Percentiles rank a stretch among this genome's conserved stretches.
Conservation (phyloP, 495 filamentous ascomycete species). For the Immersiella caudata region DNA sequence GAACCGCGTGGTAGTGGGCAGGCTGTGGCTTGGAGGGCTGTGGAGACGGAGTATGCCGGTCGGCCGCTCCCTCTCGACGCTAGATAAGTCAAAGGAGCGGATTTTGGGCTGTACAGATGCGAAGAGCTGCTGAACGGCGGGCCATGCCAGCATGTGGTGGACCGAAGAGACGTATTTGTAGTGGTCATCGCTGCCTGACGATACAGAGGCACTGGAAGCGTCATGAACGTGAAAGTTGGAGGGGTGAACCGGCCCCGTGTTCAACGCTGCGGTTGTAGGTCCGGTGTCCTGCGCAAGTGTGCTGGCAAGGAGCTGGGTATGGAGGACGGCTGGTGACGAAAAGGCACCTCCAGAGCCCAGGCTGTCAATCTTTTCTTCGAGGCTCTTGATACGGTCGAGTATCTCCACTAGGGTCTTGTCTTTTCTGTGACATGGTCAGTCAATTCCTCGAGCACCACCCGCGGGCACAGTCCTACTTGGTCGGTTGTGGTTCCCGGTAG, state of each 20-base stretch:
- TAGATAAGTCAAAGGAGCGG: conserved; percentile 36
- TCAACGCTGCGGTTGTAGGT: neutral
- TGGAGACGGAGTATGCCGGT: conserved; percentile 49
- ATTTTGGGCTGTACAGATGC: conserved; percentile 33
- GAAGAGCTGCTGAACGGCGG: conserved; percentile 54
- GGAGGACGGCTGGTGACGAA: conserved; percentile 29
- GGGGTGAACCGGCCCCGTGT: neutral
- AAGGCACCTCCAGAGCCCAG: conserved; percentile 34
- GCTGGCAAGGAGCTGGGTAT: conserved; percentile 14
- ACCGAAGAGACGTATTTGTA: conserved; percentile 57
- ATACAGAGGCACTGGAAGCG: conserved; percentile 13
- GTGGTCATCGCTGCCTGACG: conserved; percentile 25
- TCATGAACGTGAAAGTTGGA: conserved; percentile 20
- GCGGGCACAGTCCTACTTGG: conserved; percentile 56
- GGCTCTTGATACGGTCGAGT: conserved; percentile 54
- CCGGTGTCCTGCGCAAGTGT: conserved; percentile 2
- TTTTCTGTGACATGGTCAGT: conserved; percentile 48
- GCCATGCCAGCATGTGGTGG: conserved; percentile 63
- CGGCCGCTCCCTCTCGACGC: conserved; percentile 49
- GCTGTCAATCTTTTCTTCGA: conserved; percentile 55
- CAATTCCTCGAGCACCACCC: neutral
- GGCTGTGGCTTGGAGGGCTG: neutral
- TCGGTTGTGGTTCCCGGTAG: conserved; percentile 64
- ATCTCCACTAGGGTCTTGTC: conserved; percentile 65
- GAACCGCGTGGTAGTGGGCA: conserved; percentile 20